Evolutionary conservation across 805 yeast genomes (phyloP), one percentile per base, ranked within the genome.

Genomic region (Nakazawaea wyomingensis): DNA sequence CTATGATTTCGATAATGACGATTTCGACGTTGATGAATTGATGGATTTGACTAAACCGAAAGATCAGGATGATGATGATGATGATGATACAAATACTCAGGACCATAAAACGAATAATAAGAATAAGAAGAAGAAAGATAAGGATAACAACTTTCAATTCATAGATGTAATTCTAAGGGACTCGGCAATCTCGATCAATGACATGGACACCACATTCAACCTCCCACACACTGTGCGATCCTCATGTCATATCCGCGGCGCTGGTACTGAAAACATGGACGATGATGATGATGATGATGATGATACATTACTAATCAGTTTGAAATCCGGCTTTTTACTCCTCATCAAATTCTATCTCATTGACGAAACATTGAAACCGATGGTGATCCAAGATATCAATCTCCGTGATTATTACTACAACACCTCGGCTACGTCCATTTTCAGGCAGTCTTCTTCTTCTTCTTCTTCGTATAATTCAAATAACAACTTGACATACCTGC

Each of bases 231-330:
- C 13, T 9, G 31, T 44, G 16, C 21, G 47, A 19, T 43, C 41
- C 20, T 41, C 43, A n/a, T 35, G 34, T 29, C 28, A 31, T 37
- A 26, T 45, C 26, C 26, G 11, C 31, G 22, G 17, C 38, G 27
- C 8, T 24, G 27, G 10, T 24, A 10, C 6, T 3, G 27, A 24
- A 9, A 37, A n/a, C 20, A 34, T 19, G n/a, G 21, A 4, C 13
- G 24, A n/a, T 19, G 22, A n/a, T 11, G 37, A 20, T 16, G 36
- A 19, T n/a, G 39, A 29, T 13, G 37, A 30, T 14, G 47, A 39
- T 20, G 66, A 62, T 40, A 48, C 58, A 1, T 30, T 64, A 6
- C 16, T 62, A 8, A 37, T 59, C 3, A 45, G 53, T 11, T 41
- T 59, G 34, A 38, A 48, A 8, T 42, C 53, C 2, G 61, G 61